These are phyloP conservation scores for Nemania serpens DNA, from an alignment of 2,329 filamentous ascomycete genomes.

Conservation along the genomic window DNA sequence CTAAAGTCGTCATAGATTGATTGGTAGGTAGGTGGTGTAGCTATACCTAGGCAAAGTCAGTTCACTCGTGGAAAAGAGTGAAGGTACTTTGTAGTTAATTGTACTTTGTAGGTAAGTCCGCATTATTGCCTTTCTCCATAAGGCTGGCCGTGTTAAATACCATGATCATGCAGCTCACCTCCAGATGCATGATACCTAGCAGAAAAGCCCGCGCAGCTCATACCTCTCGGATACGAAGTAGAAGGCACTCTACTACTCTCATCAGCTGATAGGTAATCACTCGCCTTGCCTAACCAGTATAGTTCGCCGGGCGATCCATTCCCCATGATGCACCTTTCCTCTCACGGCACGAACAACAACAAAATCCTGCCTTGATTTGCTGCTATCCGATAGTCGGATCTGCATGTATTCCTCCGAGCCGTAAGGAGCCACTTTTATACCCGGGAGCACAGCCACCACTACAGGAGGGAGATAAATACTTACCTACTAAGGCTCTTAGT, in stretches of 20 bases:
- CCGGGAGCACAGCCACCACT: neutral
- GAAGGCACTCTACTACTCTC: too few species aligned
- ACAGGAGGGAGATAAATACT: neutral
- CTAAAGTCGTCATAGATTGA: neutral
- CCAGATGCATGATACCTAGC: too few species aligned
- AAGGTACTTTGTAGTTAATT: too few species aligned
- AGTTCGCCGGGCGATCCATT: neutral
- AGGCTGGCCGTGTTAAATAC: neutral
- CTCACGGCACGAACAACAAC: neutral
- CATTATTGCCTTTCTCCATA: neutral
- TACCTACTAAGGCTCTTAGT: neutral
- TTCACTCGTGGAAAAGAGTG: too few species aligned
- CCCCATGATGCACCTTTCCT: neutral
- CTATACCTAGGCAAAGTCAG: too few species aligned
- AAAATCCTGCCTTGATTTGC: neutral
- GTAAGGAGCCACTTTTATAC: slow-evolving; percentile 21
- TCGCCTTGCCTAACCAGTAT: slow-evolving; percentile 1
- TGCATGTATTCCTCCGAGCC: slow-evolving; percentile 18
- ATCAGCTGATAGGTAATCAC: neutral
- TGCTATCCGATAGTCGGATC: slow-evolving; percentile 10
- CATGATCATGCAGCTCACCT: neutral
- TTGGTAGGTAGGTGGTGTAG: neutral
- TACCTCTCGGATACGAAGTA: too few species aligned
- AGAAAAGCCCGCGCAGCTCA: too few species aligned
- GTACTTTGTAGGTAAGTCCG: too few species aligned